A percentile compares a stretch with the other conserved stretches of the same genome.
Evolutionary conservation across 2,329 filamentous ascomycete species (phyloP).

Genomic region (Aureobasidium leucospermi): DNA sequence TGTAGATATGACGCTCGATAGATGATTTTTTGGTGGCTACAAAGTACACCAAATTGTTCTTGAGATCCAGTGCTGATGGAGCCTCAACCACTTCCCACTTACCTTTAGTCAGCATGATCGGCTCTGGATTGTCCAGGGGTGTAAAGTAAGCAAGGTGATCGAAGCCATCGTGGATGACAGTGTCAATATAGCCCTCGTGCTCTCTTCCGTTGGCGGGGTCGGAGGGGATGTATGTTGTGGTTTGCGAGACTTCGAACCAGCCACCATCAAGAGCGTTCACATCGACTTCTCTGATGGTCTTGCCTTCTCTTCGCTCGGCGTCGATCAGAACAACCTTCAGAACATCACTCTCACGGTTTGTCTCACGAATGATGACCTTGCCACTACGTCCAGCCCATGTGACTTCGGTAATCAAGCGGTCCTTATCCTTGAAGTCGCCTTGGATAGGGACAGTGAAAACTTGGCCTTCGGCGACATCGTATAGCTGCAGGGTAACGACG

Average conservation of each 20-base stretch:
- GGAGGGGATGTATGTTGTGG: slow-evolving; percentile 78
- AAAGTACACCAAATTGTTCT: slow-evolving; percentile 86
- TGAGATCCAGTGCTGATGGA: slow-evolving; percentile 75
- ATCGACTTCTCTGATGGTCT: slow-evolving; percentile 71
- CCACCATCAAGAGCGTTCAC: slow-evolving; percentile 83
- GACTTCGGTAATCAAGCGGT: slow-evolving; percentile 87
- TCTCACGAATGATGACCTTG: slow-evolving; percentile 81
- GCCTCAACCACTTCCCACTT: slow-evolving; percentile 86
- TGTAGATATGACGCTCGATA: slow-evolving; percentile 87
- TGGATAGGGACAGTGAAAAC: slow-evolving; percentile 72
- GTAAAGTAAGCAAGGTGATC: slow-evolving; percentile 93
- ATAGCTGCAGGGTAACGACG: slow-evolving; percentile 79
- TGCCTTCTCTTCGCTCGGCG: slow-evolving; percentile 63
- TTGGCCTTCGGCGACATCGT: slow-evolving; percentile 69
- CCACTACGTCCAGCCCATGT: slow-evolving; percentile 71
- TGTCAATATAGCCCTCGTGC: slow-evolving; percentile 88
- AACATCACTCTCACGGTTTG: slow-evolving; percentile 89
- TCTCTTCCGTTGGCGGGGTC: slow-evolving; percentile 62
- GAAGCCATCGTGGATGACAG: slow-evolving; percentile 74
- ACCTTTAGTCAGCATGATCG: slow-evolving; percentile 78
- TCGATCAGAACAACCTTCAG: slow-evolving; percentile 83
- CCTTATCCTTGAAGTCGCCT: slow-evolving; percentile 69
- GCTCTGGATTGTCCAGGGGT: slow-evolving; percentile 74
- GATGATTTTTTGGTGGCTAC: slow-evolving; percentile 77
- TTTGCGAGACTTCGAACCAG: slow-evolving; percentile 91